phyloP scores from a whole-genome alignment of 192 early-diverging fungal species.

The Gigaspora rosea region DNA sequence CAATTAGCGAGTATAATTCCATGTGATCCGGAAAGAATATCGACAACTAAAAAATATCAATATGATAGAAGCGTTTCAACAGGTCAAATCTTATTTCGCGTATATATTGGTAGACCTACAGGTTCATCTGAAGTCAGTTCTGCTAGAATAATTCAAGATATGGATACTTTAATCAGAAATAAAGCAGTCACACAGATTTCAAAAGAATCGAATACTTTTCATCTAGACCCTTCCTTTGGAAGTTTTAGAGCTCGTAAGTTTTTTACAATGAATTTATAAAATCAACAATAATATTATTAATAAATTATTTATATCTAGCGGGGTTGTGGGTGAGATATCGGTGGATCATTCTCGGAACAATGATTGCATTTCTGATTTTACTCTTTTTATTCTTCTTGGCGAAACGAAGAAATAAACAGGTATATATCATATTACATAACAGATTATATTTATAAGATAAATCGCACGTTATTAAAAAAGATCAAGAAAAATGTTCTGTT shows the following conservation, averaged over 20 bases:
- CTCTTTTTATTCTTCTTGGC: neutral
- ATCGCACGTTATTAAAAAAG: too few species aligned
- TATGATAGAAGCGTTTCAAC: neutral
- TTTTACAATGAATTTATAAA: neutral
- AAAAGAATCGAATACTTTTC: neutral
- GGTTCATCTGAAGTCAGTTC: neutral
- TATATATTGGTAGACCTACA: neutral
- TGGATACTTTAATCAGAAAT: slow-evolving; percentile 3
- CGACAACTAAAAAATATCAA: neutral
- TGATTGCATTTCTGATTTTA: neutral
- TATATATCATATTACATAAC: neutral
- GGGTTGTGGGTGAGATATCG: neutral
- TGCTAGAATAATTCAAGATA: neutral
- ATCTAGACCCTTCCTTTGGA: neutral
- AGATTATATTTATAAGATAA: neutral
- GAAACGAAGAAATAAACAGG: neutral
- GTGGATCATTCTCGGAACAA: neutral
- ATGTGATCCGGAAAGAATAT: neutral
- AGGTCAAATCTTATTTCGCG: neutral
- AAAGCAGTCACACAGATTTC: neutral
- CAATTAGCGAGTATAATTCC: slow-evolving; percentile 6
- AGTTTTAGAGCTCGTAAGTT: neutral
- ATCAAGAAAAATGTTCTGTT: neutral
- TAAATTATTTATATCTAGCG: neutral
- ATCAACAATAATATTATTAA: neutral